Conservation (phyloP, 1,284 basidiomycete species). For the Moesziomyces sp. region DNA sequence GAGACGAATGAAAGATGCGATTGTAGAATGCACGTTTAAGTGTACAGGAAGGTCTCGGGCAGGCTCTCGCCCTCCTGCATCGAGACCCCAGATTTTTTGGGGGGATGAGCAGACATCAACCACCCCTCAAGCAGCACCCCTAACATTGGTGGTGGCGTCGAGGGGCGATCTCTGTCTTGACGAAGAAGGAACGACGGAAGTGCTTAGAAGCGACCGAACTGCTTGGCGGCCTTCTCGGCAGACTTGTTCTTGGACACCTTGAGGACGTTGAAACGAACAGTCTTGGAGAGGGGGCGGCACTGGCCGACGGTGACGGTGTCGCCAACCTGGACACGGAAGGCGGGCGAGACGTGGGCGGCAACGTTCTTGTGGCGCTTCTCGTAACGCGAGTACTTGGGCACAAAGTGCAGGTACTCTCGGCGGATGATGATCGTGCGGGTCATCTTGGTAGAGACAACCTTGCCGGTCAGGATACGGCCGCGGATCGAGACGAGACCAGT, state of each 20-base stretch:
- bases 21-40: conserved; percentile 32
- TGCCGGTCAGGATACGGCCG: conserved; percentile 97
- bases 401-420: conserved; percentile 93
- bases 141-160: background rate
- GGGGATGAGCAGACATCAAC: background rate
- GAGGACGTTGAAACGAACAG: conserved; percentile 97
- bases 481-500: conserved; percentile 84
- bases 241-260: conserved; percentile 75
- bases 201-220: conserved; percentile 90
- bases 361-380: conserved; percentile 88
- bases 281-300: conserved; percentile 99
- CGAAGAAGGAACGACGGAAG: conserved; percentile 1
- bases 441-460: conserved; percentile 99
- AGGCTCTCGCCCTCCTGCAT: conserved; percentile 47
- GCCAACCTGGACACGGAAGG: conserved; percentile 85
- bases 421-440: conserved; percentile 98
- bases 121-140: background rate
- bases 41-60: conserved; percentile 35
- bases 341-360: conserved; percentile 94
- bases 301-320: conserved; percentile 97
- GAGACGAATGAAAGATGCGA: conserved; percentile 1
- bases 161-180: background rate
- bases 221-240: conserved; percentile 73
- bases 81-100: conserved; percentile 23
- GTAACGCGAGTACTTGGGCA: conserved; percentile 89